Conservation (phyloP, 148 eudicot genomes). For the Chenopodium formosanum region DNA sequence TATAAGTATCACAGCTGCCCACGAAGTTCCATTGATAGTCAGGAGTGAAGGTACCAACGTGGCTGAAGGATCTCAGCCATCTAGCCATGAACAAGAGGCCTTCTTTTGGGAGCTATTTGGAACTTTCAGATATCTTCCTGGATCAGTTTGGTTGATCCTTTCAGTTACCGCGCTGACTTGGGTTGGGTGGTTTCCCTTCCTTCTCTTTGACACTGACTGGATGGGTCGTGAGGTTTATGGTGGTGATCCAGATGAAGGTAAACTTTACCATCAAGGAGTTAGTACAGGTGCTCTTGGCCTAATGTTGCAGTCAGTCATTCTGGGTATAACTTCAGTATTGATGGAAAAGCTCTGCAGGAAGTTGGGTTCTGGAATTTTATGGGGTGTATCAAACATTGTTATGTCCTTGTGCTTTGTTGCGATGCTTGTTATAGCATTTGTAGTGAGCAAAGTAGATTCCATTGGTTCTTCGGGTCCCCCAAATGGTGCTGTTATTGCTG, state of each 20-base stretch:
- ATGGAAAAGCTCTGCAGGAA: constrained; percentile 92
- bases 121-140: constrained; percentile 69
- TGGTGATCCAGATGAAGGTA: constrained; percentile 79
- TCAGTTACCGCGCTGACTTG: constrained; percentile 84
- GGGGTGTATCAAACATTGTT: constrained; percentile 90
- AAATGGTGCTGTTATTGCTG: constrained; percentile 72
- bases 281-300: constrained; percentile 95
- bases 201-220: constrained; percentile 98
- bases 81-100: constrained; percentile 69
- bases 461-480: constrained; percentile 50
- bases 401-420: constrained; percentile 79
- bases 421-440: constrained; percentile 66
- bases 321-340: constrained; percentile 78
- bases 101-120: constrained; percentile 95
- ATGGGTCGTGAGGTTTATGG: constrained; percentile 97
- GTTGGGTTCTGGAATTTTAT: constrained; percentile 83
- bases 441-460: constrained; percentile 40
- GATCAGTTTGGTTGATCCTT: constrained; percentile 76
- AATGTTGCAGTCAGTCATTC: constrained; percentile 82
- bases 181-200: constrained; percentile 98
- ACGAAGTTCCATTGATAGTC: constrained; percentile 59
- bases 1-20: constrained; percentile 63
- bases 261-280: constrained; percentile 66
- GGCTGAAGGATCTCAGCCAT: constrained; percentile 34
- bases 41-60: constrained; percentile 23